Base-by-base conservation (phyloP, 139 green algal species). In the Chlamydomonas sp. region DNA sequence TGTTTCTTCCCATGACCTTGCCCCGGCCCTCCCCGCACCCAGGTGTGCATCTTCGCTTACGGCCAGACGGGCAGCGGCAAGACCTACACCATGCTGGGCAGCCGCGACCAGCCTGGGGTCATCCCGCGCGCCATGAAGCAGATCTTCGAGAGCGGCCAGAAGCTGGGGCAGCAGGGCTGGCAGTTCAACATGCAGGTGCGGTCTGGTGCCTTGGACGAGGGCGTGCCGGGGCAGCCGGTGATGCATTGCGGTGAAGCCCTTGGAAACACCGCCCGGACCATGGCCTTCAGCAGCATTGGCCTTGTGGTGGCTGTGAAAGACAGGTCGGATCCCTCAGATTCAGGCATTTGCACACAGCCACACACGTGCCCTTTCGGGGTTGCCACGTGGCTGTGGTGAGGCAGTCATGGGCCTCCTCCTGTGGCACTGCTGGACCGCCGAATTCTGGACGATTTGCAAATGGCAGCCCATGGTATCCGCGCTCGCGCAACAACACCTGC, bases 41-140 rank as follows among this genome's bases (percentile, higher is more conserved):
- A 98, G 93, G 95, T 98, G 0, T 98, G 95, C 94, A 97, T 98
- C 86, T 98, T 98, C 92, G 96, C 96, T 1, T 98, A 98, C 80
- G 96, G 96, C 63, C 96, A 98, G 90, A 98, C 96, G 3, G 96
- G 96, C 83, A 96, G 92, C 83, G 96, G 96, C 86, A 98, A 98
- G 93, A 97, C 96, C 12, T 93, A 96, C 92, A 98, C 95, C 57
- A 98, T 97, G 96, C 79, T 97, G 78, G 96, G 96, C 83, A 93
- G 83, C 3, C 83, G 87, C 4, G 92, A 96, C 2, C 63, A 94
- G 17, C 93, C 89, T 1, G 97, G 97, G 73, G 95, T 99, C 78
- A 97, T 98, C 83, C 96, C 97, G 2, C 90, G 95, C 8, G 94
- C 96, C 1, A 96, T 99, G 91, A 84, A 94, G 73, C 87, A 94